These are phyloP conservation scores for Sclerotiophoma versabilis DNA, from an alignment of 2,329 filamentous ascomycete genomes.

Conservation along the genomic window DNA sequence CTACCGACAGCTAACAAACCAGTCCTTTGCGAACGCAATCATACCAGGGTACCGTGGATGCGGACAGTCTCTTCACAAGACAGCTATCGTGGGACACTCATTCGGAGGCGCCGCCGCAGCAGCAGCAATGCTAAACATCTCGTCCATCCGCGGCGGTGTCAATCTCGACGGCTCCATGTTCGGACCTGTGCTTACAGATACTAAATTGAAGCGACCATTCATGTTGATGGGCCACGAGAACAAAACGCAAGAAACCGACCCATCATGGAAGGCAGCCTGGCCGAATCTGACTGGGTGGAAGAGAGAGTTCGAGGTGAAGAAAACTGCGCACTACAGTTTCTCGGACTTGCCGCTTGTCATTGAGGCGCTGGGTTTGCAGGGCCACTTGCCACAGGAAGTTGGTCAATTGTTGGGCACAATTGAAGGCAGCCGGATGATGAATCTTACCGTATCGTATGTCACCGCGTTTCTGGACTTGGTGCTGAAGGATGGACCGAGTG, in stretches of 20 bases:
- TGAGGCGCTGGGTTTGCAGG: slow-evolving; percentile 24
- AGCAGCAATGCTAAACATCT: slow-evolving; percentile 18
- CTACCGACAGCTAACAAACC: slow-evolving; percentile 25
- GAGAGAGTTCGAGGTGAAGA: slow-evolving; percentile 35
- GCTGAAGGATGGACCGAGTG: slow-evolving; percentile 21
- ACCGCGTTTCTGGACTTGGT: slow-evolving; percentile 31
- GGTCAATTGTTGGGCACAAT: slow-evolving; percentile 31
- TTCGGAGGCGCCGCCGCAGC: slow-evolving; percentile 46
- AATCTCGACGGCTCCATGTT: slow-evolving; percentile 49
- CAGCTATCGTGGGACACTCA: slow-evolving; percentile 46
- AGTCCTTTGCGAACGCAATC: slow-evolving; percentile 13
- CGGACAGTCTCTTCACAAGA: not conserved
- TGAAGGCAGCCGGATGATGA: slow-evolving; percentile 30
- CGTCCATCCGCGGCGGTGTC: slow-evolving; percentile 35
- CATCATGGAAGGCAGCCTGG: slow-evolving; percentile 37
- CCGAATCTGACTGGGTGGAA: slow-evolving; percentile 34
- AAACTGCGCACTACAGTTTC: slow-evolving; percentile 37
- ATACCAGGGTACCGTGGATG: slow-evolving; percentile 12
- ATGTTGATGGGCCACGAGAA: slow-evolving; percentile 39
- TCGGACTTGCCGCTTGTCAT: slow-evolving; percentile 33
- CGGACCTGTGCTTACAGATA: slow-evolving; percentile 20
- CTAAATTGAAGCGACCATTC: slow-evolving; percentile 27
- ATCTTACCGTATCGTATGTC: slow-evolving; percentile 29
- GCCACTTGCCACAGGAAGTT: slow-evolving; percentile 23
- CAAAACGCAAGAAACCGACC: slow-evolving; percentile 38